Base-by-base conservation (phyloP, 2,329 filamentous ascomycete species). In the Hirsutella rhossiliensis region DNA sequence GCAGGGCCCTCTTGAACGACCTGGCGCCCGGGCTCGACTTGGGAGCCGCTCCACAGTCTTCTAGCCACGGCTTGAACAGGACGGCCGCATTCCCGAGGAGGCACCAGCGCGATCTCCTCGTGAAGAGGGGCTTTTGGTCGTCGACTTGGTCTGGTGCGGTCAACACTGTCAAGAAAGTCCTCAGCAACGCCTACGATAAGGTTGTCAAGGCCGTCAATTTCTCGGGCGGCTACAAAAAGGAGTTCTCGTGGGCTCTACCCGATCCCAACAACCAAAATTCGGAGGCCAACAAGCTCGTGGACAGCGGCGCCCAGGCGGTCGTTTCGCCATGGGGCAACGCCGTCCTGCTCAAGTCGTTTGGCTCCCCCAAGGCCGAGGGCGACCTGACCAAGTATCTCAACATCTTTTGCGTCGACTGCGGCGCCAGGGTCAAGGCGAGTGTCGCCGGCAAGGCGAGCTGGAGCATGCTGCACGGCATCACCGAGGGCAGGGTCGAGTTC, bases 331-430 rank as follows among this genome's bases (percentile, higher is more conserved):
- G 57, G 55, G 56, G 56, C 30, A 47, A 56, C 9, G 47, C 56
- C 28, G 50, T 60, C 8, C 50, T 60, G 11, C 49, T 61, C 49
- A 54, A 56, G 47, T 47, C 54, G 3, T 54, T 56, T 41, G 54
- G 50, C 19, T 44, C 46, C 31, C 8, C 15, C n/a, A 43, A 44
- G 9, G 23, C 44, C 11, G 44, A 51, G 17, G 44, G 43, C 30
- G 4, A 29, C 3, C 32, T 49, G 5, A 44, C 46, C 11, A 48
- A 43, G 5, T 52, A 54, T 37, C 40, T 60, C 40, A 52, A 58
- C 48, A 41, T 60, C 36, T 61, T 51, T 46, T 61, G 59, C 36
- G 59, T 61, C 29, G 53, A 50, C 31, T 61, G 58, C 42, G 57
- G 57, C 20, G 51, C 57, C 5, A 48, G 49, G 3, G 60, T 59